Evolutionary conservation across 805 yeast species (phyloP).

Genomic region (Candida koratica): DNA sequence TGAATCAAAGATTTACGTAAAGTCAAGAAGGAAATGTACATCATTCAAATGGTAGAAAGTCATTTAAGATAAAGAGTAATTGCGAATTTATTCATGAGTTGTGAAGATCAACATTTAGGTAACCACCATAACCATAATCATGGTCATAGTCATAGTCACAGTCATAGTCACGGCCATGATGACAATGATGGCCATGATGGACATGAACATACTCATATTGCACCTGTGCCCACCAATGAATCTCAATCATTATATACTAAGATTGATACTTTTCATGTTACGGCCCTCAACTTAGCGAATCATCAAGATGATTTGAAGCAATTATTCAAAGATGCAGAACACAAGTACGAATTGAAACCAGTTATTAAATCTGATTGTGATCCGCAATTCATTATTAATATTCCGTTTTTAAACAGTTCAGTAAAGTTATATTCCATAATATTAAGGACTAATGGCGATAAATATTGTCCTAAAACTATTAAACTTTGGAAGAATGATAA

Average conservation of each 20-base stretch:
- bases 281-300: constrained; percentile 60
- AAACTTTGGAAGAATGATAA: constrained; percentile 69
- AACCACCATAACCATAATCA: constrained; percentile 20
- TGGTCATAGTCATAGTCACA: constrained; percentile 11
- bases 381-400: constrained; percentile 67
- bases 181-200: constrained; percentile 22
- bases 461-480: constrained; percentile 64
- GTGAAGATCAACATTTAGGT: constrained; percentile 25
- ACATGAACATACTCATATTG: constrained; percentile 41
- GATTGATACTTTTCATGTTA: constrained; percentile 57
- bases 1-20: too few relatives aligned
- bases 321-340: constrained; percentile 52
- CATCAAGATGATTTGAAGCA: constrained; percentile 44
- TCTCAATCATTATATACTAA: constrained; percentile 63
- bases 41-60: too few relatives aligned
- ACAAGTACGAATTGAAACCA: constrained; percentile 46
- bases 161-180: constrained; percentile 12
- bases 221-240: constrained; percentile 67
- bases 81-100: constrained; percentile 19
- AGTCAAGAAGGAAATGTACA: too few relatives aligned
- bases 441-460: constrained; percentile 59
- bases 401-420: constrained; percentile 70
- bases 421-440: constrained; percentile 74
- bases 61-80: background rate
- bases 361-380: constrained; percentile 70